Evolutionary conservation across 2,329 filamentous ascomycete genomes (phyloP).

Genomic region (Scolecobasidium constrictum): DNA sequence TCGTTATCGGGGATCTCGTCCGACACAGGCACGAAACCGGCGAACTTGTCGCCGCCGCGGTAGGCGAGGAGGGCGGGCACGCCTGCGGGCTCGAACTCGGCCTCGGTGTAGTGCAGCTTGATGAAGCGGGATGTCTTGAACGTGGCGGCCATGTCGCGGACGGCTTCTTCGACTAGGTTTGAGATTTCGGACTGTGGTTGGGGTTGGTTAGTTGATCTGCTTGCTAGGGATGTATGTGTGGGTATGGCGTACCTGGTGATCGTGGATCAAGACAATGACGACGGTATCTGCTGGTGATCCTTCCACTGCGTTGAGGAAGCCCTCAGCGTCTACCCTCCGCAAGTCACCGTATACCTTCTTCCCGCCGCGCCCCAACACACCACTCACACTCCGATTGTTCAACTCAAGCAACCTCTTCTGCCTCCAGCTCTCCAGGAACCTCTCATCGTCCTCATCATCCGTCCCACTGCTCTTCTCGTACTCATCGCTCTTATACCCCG

Average conservation of each 20-base stretch:
- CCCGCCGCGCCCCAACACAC: slow-evolving; percentile 51
- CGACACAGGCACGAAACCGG: slow-evolving; percentile 77
- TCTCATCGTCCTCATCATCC: slow-evolving; percentile 52
- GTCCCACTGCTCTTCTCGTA: slow-evolving; percentile 7
- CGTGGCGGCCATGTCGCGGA: slow-evolving; percentile 61
- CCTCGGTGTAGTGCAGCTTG: slow-evolving; percentile 82
- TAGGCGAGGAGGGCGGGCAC: slow-evolving; percentile 87
- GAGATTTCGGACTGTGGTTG: slow-evolving; percentile 64
- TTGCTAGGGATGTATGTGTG: slow-evolving; percentile 4
- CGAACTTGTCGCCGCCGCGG: slow-evolving; percentile 79
- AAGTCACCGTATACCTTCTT: slow-evolving; percentile 68
- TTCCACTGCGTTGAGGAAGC: slow-evolving; percentile 94
- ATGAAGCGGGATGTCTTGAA: slow-evolving; percentile 72
- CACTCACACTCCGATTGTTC: slow-evolving; percentile 43
- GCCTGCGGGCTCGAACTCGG: slow-evolving; percentile 83
- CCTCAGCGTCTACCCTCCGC: slow-evolving; percentile 75
- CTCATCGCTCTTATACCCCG: slow-evolving; percentile 13
- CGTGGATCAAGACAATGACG: slow-evolving; percentile 90
- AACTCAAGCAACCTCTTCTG: slow-evolving; percentile 70
- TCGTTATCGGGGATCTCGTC: slow-evolving; percentile 64
- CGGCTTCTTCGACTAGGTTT: slow-evolving; percentile 63
- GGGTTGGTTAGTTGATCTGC: background rate
- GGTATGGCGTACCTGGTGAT: slow-evolving; percentile 59
- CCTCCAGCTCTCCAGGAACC: slow-evolving; percentile 78
- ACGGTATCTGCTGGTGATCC: slow-evolving; percentile 70